Evolutionary conservation across 2,329 filamentous ascomycete genomes (phyloP).

Genomic region (Cytospora piceae): DNA sequence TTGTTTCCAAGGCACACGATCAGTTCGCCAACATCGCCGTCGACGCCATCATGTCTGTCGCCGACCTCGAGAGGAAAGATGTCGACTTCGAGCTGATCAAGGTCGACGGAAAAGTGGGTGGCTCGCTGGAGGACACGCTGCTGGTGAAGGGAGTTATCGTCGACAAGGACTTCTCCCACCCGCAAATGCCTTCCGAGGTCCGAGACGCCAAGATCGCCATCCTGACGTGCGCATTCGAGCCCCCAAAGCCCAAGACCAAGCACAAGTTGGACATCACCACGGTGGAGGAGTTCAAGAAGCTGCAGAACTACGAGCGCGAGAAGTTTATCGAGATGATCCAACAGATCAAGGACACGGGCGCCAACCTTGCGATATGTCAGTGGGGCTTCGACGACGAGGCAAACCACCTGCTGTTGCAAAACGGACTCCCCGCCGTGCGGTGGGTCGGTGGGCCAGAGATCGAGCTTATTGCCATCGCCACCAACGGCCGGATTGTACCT

Average conservation of each 20-base stretch:
- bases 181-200: conserved; percentile 97
- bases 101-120: conserved; percentile 97
- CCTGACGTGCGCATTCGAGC: conserved; percentile 96
- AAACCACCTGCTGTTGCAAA: conserved; percentile 95
- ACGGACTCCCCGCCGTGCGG: conserved; percentile 90
- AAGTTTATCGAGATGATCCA: conserved; percentile 99
- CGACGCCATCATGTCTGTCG: conserved; percentile 94
- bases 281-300: conserved; percentile 97
- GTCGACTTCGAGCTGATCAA: conserved; percentile 99
- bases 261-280: conserved; percentile 97
- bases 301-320: conserved; percentile 92
- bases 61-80: conserved; percentile 92
- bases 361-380: conserved; percentile 97
- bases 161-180: conserved; percentile 99
- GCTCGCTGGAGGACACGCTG: conserved; percentile 87
- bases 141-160: conserved; percentile 98
- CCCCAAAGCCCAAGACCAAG: conserved; percentile 99
- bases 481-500: conserved; percentile 95
- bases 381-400: conserved; percentile 99
- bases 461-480: conserved; percentile 97
- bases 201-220: conserved; percentile 96
- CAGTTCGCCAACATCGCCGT: conserved; percentile 98
- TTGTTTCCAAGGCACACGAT: conserved; percentile 97
- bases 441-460: conserved; percentile 99
- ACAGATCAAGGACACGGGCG: conserved; percentile 95